These are phyloP conservation scores for Populus euphratica DNA, from an alignment of 345 rosid species.

Conservation along the genomic window DNA sequence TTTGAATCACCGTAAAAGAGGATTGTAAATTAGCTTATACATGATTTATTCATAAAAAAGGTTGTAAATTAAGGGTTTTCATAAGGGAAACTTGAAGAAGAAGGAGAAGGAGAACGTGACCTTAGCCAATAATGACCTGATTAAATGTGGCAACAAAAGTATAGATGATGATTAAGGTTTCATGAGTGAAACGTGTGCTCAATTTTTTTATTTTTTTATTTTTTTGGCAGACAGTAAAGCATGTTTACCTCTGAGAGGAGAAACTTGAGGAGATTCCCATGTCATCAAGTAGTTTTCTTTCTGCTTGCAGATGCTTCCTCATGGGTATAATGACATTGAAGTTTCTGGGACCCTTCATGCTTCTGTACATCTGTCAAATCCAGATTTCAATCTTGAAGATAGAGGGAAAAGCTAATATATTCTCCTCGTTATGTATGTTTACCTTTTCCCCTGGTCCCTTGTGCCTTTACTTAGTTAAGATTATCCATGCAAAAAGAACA, in stretches of 20 bases:
- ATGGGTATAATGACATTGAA: background rate
- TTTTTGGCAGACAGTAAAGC: background rate
- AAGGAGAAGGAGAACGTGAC: background rate
- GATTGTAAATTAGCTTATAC: too few species aligned
- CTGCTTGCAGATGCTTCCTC: background rate
- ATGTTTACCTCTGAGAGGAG: background rate
- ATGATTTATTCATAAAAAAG: background rate
- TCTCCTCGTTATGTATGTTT: background rate
- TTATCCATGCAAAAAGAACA: background rate
- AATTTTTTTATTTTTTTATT: background rate
- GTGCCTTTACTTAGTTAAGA: background rate
- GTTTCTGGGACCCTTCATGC: background rate
- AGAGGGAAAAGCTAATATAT: background rate
- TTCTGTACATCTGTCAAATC: background rate
- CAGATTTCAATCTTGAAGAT: background rate
- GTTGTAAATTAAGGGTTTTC: background rate
- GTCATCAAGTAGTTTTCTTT: background rate
- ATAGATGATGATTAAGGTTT: background rate
- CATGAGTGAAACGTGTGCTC: background rate
- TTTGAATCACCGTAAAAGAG: too few species aligned
- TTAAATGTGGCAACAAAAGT: too few species aligned
- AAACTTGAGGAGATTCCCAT: background rate
- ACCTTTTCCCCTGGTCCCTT: background rate
- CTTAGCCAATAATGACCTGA: too few species aligned
- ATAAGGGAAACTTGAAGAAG: background rate